Evolutionary conservation across 202 grass and related monocot species (phyloP).

Genomic region (Cymbopogon flexuosus): DNA sequence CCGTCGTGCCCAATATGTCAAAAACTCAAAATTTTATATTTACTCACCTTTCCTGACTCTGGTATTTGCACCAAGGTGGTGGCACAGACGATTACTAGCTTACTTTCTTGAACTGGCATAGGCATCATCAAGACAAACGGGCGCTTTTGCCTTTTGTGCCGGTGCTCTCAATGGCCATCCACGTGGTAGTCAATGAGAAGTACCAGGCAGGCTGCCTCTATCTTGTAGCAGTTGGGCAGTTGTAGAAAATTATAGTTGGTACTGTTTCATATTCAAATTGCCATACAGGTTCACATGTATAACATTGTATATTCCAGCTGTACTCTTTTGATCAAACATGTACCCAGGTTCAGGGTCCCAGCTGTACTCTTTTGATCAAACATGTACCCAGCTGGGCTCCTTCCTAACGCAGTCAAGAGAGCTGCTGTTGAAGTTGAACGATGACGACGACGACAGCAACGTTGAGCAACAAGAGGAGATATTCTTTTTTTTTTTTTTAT

Average conservation of each 20-base stretch:
- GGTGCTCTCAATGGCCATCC: neutral
- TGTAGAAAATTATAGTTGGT: neutral
- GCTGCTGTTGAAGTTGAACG: neutral
- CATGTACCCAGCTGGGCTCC: conserved; percentile 54
- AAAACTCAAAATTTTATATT: neutral
- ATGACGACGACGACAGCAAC: too few relatives aligned
- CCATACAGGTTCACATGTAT: neutral
- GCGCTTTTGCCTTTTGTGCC: neutral
- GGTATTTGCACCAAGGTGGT: neutral
- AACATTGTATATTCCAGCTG: neutral
- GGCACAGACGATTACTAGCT: neutral
- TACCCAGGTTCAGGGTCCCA: too few relatives aligned
- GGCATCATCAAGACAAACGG: neutral
- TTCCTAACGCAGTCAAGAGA: conserved; percentile 30
- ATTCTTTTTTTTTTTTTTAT: too few relatives aligned
- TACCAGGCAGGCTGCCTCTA: too few relatives aligned
- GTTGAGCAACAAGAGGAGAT: neutral
- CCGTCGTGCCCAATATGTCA: too few relatives aligned
- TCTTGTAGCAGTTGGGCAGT: neutral
- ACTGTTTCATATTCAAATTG: neutral
- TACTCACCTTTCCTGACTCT: neutral
- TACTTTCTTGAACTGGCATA: neutral
- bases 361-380: too few relatives aligned
- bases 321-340: neutral
- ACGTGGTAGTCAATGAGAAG: neutral